Evolutionary conservation across 352 stramenopile genomes (phyloP).

Genomic region (Pythium vanterpoolii): DNA sequence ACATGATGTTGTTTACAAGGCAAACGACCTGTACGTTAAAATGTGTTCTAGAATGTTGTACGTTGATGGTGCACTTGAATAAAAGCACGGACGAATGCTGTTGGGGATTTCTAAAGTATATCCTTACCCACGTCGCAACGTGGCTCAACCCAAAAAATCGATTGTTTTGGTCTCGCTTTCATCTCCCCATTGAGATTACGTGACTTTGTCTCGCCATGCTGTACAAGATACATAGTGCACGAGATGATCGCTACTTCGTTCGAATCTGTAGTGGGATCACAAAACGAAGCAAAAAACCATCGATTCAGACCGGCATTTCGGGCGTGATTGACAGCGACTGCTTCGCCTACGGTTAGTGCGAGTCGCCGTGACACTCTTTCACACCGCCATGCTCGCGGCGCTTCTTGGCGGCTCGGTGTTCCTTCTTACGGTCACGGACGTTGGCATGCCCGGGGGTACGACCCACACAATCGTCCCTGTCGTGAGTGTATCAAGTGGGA

Average conservation of each 20-base stretch:
- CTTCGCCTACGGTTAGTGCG: conserved; percentile 34
- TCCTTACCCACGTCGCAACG: background rate
- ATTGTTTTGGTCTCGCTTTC: background rate
- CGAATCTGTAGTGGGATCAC: conserved; percentile 1
- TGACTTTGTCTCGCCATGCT: background rate
- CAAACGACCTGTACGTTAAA: too few species aligned
- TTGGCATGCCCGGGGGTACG: conserved; percentile 67
- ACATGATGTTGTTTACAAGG: too few species aligned
- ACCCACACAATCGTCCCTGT: conserved; percentile 66
- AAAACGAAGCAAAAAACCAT: conserved; percentile 25
- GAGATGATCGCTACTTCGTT: background rate
- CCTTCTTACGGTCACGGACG: conserved; percentile 50
- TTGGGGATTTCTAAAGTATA: background rate
- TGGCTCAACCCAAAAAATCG: conserved; percentile 3
- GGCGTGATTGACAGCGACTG: conserved; percentile 24
- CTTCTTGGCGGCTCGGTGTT: conserved; percentile 46
- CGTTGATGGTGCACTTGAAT: too few species aligned
- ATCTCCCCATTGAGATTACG: conserved; percentile 2
- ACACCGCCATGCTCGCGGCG: conserved; percentile 62
- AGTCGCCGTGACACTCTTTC: conserved; percentile 53
- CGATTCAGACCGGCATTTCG: conserved; percentile 55
- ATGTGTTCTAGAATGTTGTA: too few species aligned
- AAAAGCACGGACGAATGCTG: too few species aligned
- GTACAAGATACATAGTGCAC: background rate
- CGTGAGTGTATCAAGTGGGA: conserved; percentile 49